Conservation (phyloP, 2,329 filamentous ascomycete species). For the Lojkania enalia region DNA sequence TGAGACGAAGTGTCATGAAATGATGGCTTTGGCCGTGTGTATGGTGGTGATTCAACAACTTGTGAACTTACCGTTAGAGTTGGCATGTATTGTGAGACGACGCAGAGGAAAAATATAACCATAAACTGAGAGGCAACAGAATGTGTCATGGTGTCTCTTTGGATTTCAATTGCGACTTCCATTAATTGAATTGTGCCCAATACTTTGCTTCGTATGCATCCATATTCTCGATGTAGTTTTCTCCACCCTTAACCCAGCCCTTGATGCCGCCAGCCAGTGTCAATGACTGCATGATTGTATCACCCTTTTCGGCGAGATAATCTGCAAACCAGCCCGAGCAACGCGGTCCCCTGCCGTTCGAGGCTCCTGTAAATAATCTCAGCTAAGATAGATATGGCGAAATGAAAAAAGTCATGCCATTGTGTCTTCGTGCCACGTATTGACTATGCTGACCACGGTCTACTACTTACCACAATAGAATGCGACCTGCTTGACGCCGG, state of each 20-base stretch:
- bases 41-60: too few species aligned
- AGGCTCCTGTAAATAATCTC: conserved; percentile 29
- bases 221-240: conserved; percentile 43
- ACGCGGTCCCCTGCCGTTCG: conserved; percentile 38
- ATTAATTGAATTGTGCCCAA: conserved; percentile 47
- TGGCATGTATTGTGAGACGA: too few species aligned
- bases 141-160: too few species aligned
- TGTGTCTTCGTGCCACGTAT: too few species aligned
- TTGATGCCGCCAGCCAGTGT: conserved; percentile 51
- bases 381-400: not conserved
- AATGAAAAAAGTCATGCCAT: not conserved
- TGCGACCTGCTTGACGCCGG: conserved; percentile 50
- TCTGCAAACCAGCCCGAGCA: conserved; percentile 45
- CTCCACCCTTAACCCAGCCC: conserved; percentile 50
- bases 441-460: too few species aligned
- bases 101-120: too few species aligned
- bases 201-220: conserved; percentile 47
- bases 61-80: too few species aligned
- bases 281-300: conserved; percentile 46
- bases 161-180: too few species aligned
- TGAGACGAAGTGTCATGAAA: too few species aligned
- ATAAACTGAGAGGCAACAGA: too few species aligned
- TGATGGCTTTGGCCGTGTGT: too few species aligned
- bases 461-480: conserved; percentile 51
- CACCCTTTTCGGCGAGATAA: conserved; percentile 37